Percentiles rank a stretch among this genome's conserved stretches.
phyloP scores from a whole-genome alignment of 768 basidiomycete species.

The Leccinum imitatum region DNA sequence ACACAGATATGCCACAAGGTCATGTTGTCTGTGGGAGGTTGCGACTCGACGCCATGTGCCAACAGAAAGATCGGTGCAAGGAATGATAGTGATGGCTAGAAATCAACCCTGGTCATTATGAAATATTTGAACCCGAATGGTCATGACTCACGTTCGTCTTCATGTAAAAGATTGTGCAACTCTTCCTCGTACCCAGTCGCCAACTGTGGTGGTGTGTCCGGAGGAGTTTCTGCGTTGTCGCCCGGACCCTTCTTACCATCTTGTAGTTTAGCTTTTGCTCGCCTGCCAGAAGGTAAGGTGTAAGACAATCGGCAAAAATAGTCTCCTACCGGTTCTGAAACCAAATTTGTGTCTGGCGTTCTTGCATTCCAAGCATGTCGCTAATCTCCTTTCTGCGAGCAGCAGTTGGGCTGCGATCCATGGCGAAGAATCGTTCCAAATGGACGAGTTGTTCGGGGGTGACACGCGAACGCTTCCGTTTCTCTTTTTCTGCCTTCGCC shows the following conservation, averaged over 20 bases:
- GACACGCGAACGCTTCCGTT: conserved; percentile 75
- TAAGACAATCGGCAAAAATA: not conserved
- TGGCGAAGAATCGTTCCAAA: conserved; percentile 66
- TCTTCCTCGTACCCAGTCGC: conserved; percentile 55
- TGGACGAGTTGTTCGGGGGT: conserved; percentile 79
- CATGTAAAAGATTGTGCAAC: conserved; percentile 65
- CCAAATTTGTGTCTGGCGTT: conserved; percentile 89
- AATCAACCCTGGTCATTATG: conserved; percentile 2
- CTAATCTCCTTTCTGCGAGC: conserved; percentile 72
- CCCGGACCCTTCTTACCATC: conserved; percentile 52
- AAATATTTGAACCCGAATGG: not conserved
- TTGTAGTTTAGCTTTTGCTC: conserved; percentile 78
- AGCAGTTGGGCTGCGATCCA: conserved; percentile 72
- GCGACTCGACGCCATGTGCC: conserved; percentile 79
- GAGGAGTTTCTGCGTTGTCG: conserved; percentile 38
- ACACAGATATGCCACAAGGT: conserved; percentile 75
- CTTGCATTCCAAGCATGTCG: conserved; percentile 73
- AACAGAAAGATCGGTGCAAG: conserved; percentile 71
- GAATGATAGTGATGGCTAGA: conserved; percentile 71
- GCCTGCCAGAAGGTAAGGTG: conserved; percentile 40
- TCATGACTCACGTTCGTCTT: conserved; percentile 64
- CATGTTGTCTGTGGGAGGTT: conserved; percentile 51
- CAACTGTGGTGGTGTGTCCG: conserved; percentile 52
- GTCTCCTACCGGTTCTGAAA: conserved; percentile 69
- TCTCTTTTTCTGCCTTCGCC: conserved; percentile 46